Conservation (phyloP, 2,329 filamentous ascomycete species). For the Xylaria sp. region DNA sequence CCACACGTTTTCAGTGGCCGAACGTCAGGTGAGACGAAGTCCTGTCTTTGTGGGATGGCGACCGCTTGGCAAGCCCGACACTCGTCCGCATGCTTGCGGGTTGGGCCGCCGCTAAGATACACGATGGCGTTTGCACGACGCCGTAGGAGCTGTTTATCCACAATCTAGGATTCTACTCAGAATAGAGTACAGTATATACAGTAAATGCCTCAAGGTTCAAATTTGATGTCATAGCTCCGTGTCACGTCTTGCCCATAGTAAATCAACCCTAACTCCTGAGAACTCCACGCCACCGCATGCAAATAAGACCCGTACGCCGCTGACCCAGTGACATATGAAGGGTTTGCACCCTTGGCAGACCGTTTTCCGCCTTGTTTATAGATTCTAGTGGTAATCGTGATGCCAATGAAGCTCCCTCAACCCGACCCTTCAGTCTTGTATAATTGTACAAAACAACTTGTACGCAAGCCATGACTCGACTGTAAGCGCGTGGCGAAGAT, state of each 20-base stretch:
- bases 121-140: conserved; percentile 19
- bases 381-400: conserved; percentile 21
- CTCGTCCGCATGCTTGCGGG: conserved; percentile 22
- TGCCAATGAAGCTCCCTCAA: conserved; percentile 2
- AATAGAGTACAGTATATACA: conserved; percentile 7
- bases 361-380: conserved; percentile 23
- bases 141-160: neutral
- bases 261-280: conserved; percentile 15
- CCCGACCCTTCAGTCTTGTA: neutral
- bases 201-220: conserved; percentile 20
- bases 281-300: conserved; percentile 31
- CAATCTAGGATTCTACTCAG: neutral
- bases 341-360: conserved; percentile 35
- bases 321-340: conserved; percentile 17
- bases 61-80: conserved; percentile 21
- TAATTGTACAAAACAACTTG: neutral
- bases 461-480: conserved; percentile 5
- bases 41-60: neutral
- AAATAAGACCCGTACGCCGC: conserved; percentile 13
- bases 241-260: conserved; percentile 8
- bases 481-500: neutral
- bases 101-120: conserved; percentile 33
- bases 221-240: conserved; percentile 14
- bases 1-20: conserved; percentile 20
- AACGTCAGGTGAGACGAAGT: conserved; percentile 27